Base-by-base conservation (phyloP, 2,329 filamentous ascomycete genomes). In the Neopestalotiopsis sp. region DNA sequence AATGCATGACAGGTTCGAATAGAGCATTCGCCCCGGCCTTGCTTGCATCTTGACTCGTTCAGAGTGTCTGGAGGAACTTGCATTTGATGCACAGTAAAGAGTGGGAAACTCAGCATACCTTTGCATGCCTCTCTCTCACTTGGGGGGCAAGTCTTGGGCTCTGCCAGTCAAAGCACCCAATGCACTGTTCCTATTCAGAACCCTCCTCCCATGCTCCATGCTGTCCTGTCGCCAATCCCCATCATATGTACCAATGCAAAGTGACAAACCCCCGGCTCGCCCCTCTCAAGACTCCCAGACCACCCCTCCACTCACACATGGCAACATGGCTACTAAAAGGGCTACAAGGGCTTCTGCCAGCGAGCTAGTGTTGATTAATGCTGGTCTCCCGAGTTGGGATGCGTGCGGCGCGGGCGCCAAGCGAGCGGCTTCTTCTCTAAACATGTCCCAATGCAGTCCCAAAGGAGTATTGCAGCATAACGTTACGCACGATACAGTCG, bases 111-210 rank as follows among this genome's bases (percentile, higher is more conserved):
- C 34, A 38, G 34, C 34, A 38, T 38, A 38, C 10, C 34, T 38
- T 38, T 38, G 34, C 34, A 38, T 38, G 34, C 34, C 10, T 10
- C 6, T 38, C 10, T 38, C 10, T 38, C 34, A 28, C 34, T 38
- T 38, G 34, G 34, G 24, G 34, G 34, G 34, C 34, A 10, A 38
- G 34, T 38, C 34, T 38, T 38, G 34, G 24, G 24, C 24, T 38
- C 34, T 38, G 34, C 45, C 45, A 53, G 45, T 53, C 45, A 53
- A 53, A 53, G 45, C 45, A n/a, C 45, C 45, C 17, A 17, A 20
- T 53, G 45, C 45, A 53, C 45, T 53, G 45, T 53, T 53, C 45
- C 45, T 53, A 53, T 53, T 53, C 45, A 53, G 45, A 53, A 20
- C 45, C 45, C 17, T 53, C 45, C 45, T 20, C 20, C 45, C 45